A percentile compares a stretch with the other conserved stretches of the same genome.
These are phyloP conservation scores for Triadica sebifera DNA, from an alignment of 345 rosid species.

Conservation along the genomic window DNA sequence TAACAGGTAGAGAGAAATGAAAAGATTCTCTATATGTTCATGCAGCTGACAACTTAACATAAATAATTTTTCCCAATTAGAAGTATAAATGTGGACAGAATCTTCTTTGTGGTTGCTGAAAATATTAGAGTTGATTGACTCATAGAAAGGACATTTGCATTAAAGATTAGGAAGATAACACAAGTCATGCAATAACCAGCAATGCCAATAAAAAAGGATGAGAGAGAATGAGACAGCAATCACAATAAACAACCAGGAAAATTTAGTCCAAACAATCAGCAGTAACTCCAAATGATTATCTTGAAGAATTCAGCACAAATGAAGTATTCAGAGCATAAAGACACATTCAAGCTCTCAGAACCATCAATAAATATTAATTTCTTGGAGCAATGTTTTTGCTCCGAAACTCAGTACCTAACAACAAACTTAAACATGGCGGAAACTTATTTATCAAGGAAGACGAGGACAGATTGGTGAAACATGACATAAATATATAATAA, in stretches of 20 bases:
- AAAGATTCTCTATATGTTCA: neutral
- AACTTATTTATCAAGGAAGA: neutral
- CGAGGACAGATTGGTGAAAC: neutral
- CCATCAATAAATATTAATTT: neutral
- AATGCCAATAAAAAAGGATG: neutral
- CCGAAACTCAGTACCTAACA: neutral
- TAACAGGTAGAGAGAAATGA: neutral
- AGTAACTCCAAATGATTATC: neutral
- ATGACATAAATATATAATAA: neutral
- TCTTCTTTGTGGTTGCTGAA: neutral
- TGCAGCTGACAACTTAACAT: conserved; percentile 2
- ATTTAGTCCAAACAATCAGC: neutral
- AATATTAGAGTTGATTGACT: neutral
- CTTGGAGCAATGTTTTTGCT: neutral
- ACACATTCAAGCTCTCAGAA: neutral
- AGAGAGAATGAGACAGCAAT: neutral
- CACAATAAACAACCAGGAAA: neutral
- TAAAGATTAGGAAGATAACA: neutral
- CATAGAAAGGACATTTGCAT: neutral
- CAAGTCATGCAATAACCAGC: neutral
- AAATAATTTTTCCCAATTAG: neutral
- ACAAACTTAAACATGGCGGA: neutral
- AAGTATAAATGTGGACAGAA: neutral
- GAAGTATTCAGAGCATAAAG: neutral
- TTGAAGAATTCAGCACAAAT: neutral